Evolutionary conservation across 768 basidiomycete genomes (phyloP).

Genomic region (Porpolomopsis calyptriformis): DNA sequence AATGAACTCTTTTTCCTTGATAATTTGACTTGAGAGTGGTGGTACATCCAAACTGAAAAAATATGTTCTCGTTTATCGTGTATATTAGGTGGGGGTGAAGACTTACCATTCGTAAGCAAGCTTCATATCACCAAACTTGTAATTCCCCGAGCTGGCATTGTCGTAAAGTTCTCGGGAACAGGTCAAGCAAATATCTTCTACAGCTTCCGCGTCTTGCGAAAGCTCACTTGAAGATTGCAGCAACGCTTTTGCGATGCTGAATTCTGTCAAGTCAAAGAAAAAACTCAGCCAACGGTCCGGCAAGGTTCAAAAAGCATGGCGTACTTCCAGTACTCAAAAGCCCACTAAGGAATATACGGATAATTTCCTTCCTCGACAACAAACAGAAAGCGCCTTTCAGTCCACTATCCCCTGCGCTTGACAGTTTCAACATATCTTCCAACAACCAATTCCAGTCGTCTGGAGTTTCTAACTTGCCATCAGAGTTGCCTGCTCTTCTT

Average conservation of each 20-base stretch:
- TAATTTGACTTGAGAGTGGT: constrained; percentile 46
- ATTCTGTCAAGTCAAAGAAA: constrained; percentile 43
- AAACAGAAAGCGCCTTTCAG: constrained; percentile 74
- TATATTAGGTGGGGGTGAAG: neutral
- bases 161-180: constrained; percentile 90
- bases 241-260: constrained; percentile 55
- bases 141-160: constrained; percentile 86
- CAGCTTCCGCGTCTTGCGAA: constrained; percentile 33
- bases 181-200: constrained; percentile 73
- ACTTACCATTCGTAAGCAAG: constrained; percentile 90
- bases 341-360: constrained; percentile 78
- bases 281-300: constrained; percentile 2
- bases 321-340: constrained; percentile 79
- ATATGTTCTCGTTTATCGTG: neutral
- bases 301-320: constrained; percentile 26
- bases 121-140: constrained; percentile 92
- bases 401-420: constrained; percentile 48
- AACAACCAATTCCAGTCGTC: constrained; percentile 84
- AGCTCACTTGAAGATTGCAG: constrained; percentile 39
- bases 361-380: constrained; percentile 58
- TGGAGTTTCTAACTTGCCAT: constrained; percentile 42
- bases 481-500: constrained; percentile 47
- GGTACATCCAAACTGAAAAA: constrained; percentile 64
- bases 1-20: constrained; percentile 80
- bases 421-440: constrained; percentile 83